A percentile compares a stretch with the other conserved stretches of the same genome.
Evolutionary conservation across 805 yeast genomes (phyloP).

Genomic region (Metschnikowia lachancei): DNA sequence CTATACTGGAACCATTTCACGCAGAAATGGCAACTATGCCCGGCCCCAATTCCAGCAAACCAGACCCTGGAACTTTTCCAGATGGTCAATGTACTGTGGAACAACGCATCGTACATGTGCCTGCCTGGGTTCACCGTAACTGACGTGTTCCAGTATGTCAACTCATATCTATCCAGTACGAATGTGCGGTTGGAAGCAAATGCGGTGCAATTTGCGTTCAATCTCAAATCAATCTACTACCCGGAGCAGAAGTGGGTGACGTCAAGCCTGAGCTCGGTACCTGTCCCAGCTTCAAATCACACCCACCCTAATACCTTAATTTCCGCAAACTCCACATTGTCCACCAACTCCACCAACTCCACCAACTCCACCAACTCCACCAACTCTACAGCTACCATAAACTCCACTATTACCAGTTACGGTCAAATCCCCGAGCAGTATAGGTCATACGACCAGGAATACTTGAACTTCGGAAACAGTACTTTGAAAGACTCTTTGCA

Average conservation of each 20-base stretch:
- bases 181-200: slow-evolving; percentile 37
- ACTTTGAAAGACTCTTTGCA: slow-evolving; percentile 27
- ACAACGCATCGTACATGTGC: slow-evolving; percentile 26
- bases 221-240: slow-evolving; percentile 31
- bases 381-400: not conserved
- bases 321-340: no score
- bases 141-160: slow-evolving; percentile 22
- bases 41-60: slow-evolving; percentile 40
- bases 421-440: slow-evolving; percentile 5
- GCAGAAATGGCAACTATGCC: slow-evolving; percentile 53
- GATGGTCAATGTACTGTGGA: slow-evolving; percentile 26
- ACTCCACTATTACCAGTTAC: not conserved
- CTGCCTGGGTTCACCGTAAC: slow-evolving; percentile 28
- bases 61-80: slow-evolving; percentile 18
- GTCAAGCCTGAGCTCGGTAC: not conserved
- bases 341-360: no score
- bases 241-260: not conserved
- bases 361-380: no score
- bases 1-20: slow-evolving; percentile 52
- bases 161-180: slow-evolving; percentile 22
- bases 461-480: slow-evolving; percentile 27
- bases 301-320: not conserved
- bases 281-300: not conserved
- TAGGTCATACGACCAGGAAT: slow-evolving; percentile 3
- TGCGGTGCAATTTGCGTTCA: slow-evolving; percentile 30